Evolutionary conservation across 2,329 filamentous ascomycete genomes (phyloP).

Genomic region (Peltaster fructicola): DNA sequence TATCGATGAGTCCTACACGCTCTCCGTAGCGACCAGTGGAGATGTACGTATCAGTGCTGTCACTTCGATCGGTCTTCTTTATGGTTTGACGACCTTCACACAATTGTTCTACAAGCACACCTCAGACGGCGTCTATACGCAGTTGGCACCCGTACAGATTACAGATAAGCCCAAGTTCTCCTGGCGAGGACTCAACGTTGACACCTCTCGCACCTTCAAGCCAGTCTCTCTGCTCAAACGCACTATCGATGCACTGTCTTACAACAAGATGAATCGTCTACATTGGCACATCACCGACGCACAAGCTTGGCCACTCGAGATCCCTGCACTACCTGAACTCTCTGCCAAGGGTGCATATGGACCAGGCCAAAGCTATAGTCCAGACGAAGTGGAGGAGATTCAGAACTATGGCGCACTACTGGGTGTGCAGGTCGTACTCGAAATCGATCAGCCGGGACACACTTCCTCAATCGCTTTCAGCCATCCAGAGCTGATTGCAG

Average conservation of each 20-base stretch:
- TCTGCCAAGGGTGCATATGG: slow-evolving; percentile 57
- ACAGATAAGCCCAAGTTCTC: slow-evolving; percentile 55
- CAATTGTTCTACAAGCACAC: slow-evolving; percentile 67
- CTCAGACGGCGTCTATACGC: slow-evolving; percentile 43
- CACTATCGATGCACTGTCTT: slow-evolving; percentile 58
- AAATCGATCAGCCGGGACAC: slow-evolving; percentile 71
- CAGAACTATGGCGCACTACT: slow-evolving; percentile 53
- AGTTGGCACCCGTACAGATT: slow-evolving; percentile 51
- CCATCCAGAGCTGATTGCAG: slow-evolving; percentile 55
- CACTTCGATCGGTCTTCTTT: slow-evolving; percentile 51
- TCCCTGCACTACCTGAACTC: slow-evolving; percentile 56
- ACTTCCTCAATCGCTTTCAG: slow-evolving; percentile 49
- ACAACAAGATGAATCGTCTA: slow-evolving; percentile 68
- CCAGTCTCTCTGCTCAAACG: slow-evolving; percentile 48
- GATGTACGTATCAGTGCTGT: slow-evolving; percentile 44
- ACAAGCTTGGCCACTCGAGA: slow-evolving; percentile 72
- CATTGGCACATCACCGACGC: slow-evolving; percentile 70
- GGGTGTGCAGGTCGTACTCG: slow-evolving; percentile 54
- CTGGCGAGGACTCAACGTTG: slow-evolving; percentile 65
- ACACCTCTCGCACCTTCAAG: slow-evolving; percentile 58
- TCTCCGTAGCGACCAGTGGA: slow-evolving; percentile 42
- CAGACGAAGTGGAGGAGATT: slow-evolving; percentile 44
- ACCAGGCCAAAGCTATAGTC: slow-evolving; percentile 47
- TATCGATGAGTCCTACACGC: slow-evolving; percentile 59
- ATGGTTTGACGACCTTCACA: slow-evolving; percentile 57